Evolutionary conservation across 2,329 filamentous ascomycete species (phyloP), one percentile per base, ranked within the genome.

Genomic region (Sphaerostilbella broomeana): DNA sequence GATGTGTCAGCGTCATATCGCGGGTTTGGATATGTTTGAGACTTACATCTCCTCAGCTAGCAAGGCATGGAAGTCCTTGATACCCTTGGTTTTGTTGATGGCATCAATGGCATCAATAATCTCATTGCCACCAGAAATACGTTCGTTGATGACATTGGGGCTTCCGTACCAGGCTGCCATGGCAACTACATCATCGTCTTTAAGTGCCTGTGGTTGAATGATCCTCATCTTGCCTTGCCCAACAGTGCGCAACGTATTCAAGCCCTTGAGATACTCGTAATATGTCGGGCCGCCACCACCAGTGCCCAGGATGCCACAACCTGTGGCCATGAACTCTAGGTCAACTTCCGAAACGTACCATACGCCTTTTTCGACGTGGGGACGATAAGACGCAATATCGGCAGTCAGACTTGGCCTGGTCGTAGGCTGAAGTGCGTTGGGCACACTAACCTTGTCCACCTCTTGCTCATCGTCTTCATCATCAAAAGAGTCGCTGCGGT

Each of bases 121-220:
- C 44, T 65, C 63, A 12, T 48, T 59, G 4, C 63, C 64, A 2
- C 52, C 52, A 1, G 55, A 53, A 2, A 65, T 52, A 0, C 59
- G 54, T 48, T 66, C 63, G 22, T 61, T 62, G 27, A 61, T 60
- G 9, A 65, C 63, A 15, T 59, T 65, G 0, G 64, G 64, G 24
- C 62, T 64, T 4, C 67, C 67, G 29, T 69, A 69, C 56, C 66
- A 68, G 0, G 64, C 64, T 0, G 65, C 65, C 26, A 67, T 63
- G 28, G 64, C 64, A 4, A 66, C 56, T 2, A 57, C 48, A 7
- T 62, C 65, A 9, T 58, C 51, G 20, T 69, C 65, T 4, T 55
- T 50, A 0, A 70, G 47, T 0, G 53, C 49, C 5, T 55, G 54
- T 0, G 64, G 59, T 0, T 62, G 55, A 2, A 72, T 55, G 1